Conservation (phyloP, 768 basidiomycete species). For the Coprinellus aureogranulatus region DNA sequence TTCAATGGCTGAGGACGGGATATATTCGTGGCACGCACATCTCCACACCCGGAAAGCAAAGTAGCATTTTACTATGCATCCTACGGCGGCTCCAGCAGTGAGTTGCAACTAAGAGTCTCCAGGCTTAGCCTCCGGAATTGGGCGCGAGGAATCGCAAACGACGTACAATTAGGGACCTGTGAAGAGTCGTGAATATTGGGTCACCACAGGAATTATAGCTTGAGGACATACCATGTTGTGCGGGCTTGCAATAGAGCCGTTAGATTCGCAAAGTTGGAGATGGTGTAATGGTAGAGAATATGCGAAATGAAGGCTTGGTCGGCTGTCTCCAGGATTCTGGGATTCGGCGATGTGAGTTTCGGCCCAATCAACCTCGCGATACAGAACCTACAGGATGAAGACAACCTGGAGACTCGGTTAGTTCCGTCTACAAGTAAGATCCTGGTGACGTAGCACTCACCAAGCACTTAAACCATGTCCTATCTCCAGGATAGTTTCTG, state of each 20-base stretch:
- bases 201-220: neutral
- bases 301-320: constrained; percentile 61
- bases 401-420: constrained; percentile 30
- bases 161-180: constrained; percentile 53
- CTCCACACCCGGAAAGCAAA: constrained; percentile 64
- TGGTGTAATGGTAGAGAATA: constrained; percentile 52
- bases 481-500: constrained; percentile 53
- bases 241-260: constrained; percentile 32
- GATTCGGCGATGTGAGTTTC: neutral
- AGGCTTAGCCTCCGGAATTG: constrained; percentile 5
- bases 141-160: neutral
- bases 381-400: constrained; percentile 33
- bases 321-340: constrained; percentile 48
- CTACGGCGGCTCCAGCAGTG: constrained; percentile 48
- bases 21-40: constrained; percentile 39
- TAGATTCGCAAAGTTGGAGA: constrained; percentile 43
- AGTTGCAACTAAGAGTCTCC: constrained; percentile 56
- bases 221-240: constrained; percentile 48
- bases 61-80: constrained; percentile 56
- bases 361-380: neutral
- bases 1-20: neutral
- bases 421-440: neutral
- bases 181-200: too few relatives aligned
- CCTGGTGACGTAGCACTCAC: constrained; percentile 34
- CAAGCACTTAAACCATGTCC: constrained; percentile 44